These are phyloP conservation scores for Gossypioides kirkii DNA, from an alignment of 345 rosid genomes.

Conservation along the genomic window DNA sequence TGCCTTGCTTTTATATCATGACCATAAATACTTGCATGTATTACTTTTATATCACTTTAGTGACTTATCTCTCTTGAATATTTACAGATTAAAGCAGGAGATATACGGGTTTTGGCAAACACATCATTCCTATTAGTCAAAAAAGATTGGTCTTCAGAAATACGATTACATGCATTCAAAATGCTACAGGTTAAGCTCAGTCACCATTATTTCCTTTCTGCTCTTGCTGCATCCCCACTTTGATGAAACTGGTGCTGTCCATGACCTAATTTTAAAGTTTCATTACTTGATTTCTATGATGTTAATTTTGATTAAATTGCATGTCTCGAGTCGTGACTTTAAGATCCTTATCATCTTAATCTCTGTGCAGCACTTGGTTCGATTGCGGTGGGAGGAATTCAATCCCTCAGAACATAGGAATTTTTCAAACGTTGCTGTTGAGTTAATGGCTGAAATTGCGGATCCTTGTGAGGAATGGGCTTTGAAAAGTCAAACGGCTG, in stretches of 20 bases:
- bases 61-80: neutral
- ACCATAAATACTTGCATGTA: no score
- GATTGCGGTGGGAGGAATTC: conserved; percentile 92
- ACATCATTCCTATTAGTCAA: conserved; percentile 65
- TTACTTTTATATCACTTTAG: neutral
- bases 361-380: conserved; percentile 71
- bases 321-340: neutral
- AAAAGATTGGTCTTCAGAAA: conserved; percentile 78
- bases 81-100: conserved; percentile 73
- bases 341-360: neutral
- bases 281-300: neutral
- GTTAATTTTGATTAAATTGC: neutral
- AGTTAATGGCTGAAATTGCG: conserved; percentile 77
- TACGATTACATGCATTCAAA: conserved; percentile 84
- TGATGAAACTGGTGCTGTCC: no score
- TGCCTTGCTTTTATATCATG: neutral
- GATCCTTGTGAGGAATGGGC: conserved; percentile 82
- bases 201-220: conserved; percentile 5
- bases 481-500: conserved; percentile 89
- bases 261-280: neutral
- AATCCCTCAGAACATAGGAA: conserved; percentile 61
- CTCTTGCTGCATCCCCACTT: neutral
- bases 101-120: conserved; percentile 61
- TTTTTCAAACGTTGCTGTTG: conserved; percentile 73
- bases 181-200: conserved; percentile 71